These are phyloP conservation scores for Wallacemonas sp. DNA, from an alignment of 208 protist species.

Conservation along the genomic window DNA sequence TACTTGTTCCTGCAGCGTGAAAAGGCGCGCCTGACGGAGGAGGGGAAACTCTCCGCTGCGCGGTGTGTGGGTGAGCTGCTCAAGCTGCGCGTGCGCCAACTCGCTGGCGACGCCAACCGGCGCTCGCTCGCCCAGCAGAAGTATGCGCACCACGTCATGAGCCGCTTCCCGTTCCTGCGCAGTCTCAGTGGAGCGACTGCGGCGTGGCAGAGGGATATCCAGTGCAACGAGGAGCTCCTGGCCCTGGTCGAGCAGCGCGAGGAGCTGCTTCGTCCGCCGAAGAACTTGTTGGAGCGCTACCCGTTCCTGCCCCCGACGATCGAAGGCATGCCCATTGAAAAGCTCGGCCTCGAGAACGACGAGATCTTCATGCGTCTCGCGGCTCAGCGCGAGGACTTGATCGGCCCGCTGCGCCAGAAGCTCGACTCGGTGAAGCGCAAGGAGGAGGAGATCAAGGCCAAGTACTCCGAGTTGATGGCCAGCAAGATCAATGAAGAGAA, in stretches of 20 bases:
- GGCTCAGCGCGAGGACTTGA: constrained; percentile 55
- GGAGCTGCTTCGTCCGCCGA: constrained; percentile 39
- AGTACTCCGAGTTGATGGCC: constrained; percentile 37
- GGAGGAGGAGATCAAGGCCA: constrained; percentile 52
- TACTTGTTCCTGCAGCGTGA: constrained; percentile 52
- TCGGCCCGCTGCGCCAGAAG: constrained; percentile 43
- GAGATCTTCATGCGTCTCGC: constrained; percentile 52
- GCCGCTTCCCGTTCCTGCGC: constrained; percentile 52
- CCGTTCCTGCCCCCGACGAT: constrained; percentile 53
- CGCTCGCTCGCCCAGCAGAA: constrained; percentile 24
- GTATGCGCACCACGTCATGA: constrained; percentile 26
- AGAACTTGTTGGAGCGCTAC: constrained; percentile 47
- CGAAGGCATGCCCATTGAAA: constrained; percentile 42
- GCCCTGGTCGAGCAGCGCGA: constrained; percentile 34
- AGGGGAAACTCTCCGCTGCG: constrained; percentile 17
- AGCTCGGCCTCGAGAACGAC: constrained; percentile 60
- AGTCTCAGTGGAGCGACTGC: constrained; percentile 17
- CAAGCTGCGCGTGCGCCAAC: constrained; percentile 43
- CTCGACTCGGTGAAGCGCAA: constrained; percentile 38
- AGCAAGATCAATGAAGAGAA: constrained; percentile 33
- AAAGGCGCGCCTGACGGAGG: constrained; percentile 23
- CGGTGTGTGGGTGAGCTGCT: constrained; percentile 41
- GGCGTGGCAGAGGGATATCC: constrained; percentile 25
- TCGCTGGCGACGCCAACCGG: constrained; percentile 32
- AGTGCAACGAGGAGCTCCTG: constrained; percentile 44